Conservation (phyloP, 2,329 filamentous ascomycete genomes). For the Cadophora sp. region DNA sequence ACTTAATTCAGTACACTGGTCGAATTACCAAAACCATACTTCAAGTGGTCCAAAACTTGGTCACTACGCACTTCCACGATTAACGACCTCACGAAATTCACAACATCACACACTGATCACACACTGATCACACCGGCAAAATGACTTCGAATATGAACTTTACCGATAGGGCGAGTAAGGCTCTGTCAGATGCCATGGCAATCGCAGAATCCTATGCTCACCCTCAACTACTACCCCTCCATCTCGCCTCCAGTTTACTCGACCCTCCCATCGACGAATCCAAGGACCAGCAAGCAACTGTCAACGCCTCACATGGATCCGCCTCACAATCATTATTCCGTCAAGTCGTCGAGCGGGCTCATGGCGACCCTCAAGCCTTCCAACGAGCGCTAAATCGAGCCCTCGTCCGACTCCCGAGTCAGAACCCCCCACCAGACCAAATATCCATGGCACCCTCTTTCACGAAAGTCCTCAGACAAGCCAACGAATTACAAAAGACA, state of each 20-base stretch:
- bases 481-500: constrained; percentile 91
- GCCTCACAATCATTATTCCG: constrained; percentile 80
- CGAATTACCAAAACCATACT: not conserved
- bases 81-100: constrained; percentile 14
- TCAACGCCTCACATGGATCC: constrained; percentile 68
- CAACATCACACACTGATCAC: constrained; percentile 33
- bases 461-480: constrained; percentile 80
- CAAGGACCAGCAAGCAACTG: constrained; percentile 75
- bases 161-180: constrained; percentile 90
- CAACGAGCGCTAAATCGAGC: constrained; percentile 90
- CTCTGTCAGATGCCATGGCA: constrained; percentile 85
- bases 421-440: constrained; percentile 92
- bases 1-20: constrained; percentile 2
- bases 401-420: constrained; percentile 88
- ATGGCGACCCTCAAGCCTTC: constrained; percentile 89
- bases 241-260: constrained; percentile 84
- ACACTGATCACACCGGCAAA: constrained; percentile 44
- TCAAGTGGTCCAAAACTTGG: not conserved
- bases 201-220: constrained; percentile 91
- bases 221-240: constrained; percentile 87
- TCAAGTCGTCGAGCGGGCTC: constrained; percentile 91
- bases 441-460: constrained; percentile 84
- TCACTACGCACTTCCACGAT: constrained; percentile 8
- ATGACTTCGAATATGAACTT: constrained; percentile 85
- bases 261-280: constrained; percentile 77